Base-by-base conservation (phyloP, 306 rosid genomes). In the Aeschynomene evenia region DNA sequence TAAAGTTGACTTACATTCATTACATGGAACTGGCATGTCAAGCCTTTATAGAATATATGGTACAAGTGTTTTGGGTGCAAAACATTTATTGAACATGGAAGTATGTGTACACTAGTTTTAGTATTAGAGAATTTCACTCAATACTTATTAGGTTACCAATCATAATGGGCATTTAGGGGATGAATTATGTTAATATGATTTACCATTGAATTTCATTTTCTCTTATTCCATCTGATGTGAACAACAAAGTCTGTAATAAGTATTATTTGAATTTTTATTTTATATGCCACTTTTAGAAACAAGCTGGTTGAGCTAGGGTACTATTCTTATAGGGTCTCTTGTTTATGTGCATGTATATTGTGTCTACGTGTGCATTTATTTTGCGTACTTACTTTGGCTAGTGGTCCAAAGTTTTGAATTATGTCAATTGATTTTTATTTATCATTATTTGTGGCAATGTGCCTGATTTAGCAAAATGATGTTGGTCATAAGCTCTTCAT, bases 371-470 rank as follows among this genome's bases (percentile, higher is more conserved):
- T 64, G 50, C 57, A 45, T 55, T 50, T 34, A 52, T 29, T 23
- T 6, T 79, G 23, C 56, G 33, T 33, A 24, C 20, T 55, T 64
- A 39, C 31, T 39, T 56, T 37, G 34, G 23, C 10, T 2, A n/a
- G 18, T 36, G 63, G 63, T 59, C 40, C n/a, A n/a, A n/a, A n/a
- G n/a, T n/a, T n/a, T n/a, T n/a, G n/a, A n/a, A n/a, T n/a, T n/a
- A n/a, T n/a, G n/a, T n/a, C n/a, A n/a, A n/a, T n/a, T n/a, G n/a
- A n/a, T n/a, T n/a, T n/a, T n/a, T n/a, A n/a, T n/a, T n/a, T n/a
- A n/a, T n/a, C 51, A 66, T 61, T 37, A 36, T 61, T 66, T 73
- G n/a, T 63, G 57, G 74, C 62, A 23, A 5, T 50, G 24, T 28
- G 13, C 51, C 26, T 77, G 66, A 6, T 70, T 63, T 19, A 63